Conservation (phyloP, 2,329 filamentous ascomycete genomes). For the Westerdykella aurantiaca region DNA sequence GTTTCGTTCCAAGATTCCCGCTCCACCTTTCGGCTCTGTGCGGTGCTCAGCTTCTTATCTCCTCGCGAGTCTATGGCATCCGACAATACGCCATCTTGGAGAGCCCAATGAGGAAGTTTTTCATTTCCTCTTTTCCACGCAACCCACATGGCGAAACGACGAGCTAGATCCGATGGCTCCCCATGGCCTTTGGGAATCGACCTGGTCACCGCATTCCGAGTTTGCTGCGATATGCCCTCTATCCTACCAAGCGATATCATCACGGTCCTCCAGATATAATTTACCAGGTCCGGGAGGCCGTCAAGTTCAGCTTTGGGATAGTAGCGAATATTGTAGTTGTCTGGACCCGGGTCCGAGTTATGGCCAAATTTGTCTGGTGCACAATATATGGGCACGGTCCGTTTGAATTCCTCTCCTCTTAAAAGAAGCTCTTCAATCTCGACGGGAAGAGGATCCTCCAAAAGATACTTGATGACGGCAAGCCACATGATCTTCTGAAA, state of each 20-base stretch:
- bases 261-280: slow-evolving; percentile 58
- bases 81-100: slow-evolving; percentile 51
- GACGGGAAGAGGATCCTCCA: slow-evolving; percentile 57
- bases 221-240: slow-evolving; percentile 55
- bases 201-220: slow-evolving; percentile 54
- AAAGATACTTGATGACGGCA: slow-evolving; percentile 57
- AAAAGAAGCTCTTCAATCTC: slow-evolving; percentile 51
- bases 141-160: slow-evolving; percentile 59
- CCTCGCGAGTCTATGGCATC: slow-evolving; percentile 25
- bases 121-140: slow-evolving; percentile 64
- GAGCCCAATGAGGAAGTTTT: slow-evolving; percentile 56
- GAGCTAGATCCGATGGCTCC: slow-evolving; percentile 56
- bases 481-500: slow-evolving; percentile 69
- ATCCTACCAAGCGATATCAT: slow-evolving; percentile 56
- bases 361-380: slow-evolving; percentile 53
- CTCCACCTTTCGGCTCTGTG: slow-evolving; percentile 52
- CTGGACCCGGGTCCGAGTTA: slow-evolving; percentile 46
- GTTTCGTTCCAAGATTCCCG: slow-evolving; percentile 45
- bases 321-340: slow-evolving; percentile 55
- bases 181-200: slow-evolving; percentile 59
- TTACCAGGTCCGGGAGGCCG: slow-evolving; percentile 53
- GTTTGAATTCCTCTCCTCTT: slow-evolving; percentile 51
- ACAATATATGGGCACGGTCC: slow-evolving; percentile 53
- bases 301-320: slow-evolving; percentile 59
- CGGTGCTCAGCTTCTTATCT: slow-evolving; percentile 52